These are phyloP conservation scores for Suillus tomentosus DNA, from an alignment of 768 basidiomycete genomes.

Conservation along the genomic window DNA sequence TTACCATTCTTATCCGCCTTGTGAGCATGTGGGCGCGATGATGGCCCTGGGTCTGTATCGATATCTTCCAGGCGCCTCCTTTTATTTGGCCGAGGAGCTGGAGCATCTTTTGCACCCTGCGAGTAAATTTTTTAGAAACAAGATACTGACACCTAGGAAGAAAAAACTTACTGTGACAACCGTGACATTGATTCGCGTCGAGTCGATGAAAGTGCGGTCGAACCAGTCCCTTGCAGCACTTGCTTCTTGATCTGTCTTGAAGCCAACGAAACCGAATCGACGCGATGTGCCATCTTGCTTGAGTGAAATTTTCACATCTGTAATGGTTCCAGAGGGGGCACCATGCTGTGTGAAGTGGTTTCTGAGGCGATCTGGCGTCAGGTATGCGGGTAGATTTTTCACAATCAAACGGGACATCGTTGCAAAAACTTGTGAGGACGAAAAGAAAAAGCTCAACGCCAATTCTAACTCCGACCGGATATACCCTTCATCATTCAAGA, in stretches of 20 bases:
- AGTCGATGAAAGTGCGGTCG: slow-evolving; percentile 80
- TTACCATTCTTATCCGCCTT: slow-evolving; percentile 27
- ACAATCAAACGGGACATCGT: slow-evolving; percentile 82
- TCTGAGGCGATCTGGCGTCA: slow-evolving; percentile 63
- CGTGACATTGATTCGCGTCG: slow-evolving; percentile 72
- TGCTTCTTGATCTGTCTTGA: slow-evolving; percentile 79
- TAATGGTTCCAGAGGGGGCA: slow-evolving; percentile 69
- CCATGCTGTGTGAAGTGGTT: slow-evolving; percentile 67
- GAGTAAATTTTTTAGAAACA: slow-evolving; percentile 11
- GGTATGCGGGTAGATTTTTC: slow-evolving; percentile 75
- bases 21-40: slow-evolving; percentile 4
- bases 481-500: background rate
- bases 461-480: background rate
- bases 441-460: background rate
- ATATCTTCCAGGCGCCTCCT: slow-evolving; percentile 48
- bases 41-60: background rate
- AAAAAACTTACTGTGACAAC: slow-evolving; percentile 67
- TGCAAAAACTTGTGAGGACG: slow-evolving; percentile 2
- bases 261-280: slow-evolving; percentile 92
- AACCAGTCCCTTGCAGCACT: slow-evolving; percentile 78
- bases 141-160: slow-evolving; percentile 4
- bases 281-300: slow-evolving; percentile 80
- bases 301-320: slow-evolving; percentile 81
- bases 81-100: slow-evolving; percentile 69
- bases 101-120: slow-evolving; percentile 71